These are phyloP conservation scores for Colletotrichum cuscutae DNA, from an alignment of 2,329 filamentous ascomycete genomes.

Conservation along the genomic window DNA sequence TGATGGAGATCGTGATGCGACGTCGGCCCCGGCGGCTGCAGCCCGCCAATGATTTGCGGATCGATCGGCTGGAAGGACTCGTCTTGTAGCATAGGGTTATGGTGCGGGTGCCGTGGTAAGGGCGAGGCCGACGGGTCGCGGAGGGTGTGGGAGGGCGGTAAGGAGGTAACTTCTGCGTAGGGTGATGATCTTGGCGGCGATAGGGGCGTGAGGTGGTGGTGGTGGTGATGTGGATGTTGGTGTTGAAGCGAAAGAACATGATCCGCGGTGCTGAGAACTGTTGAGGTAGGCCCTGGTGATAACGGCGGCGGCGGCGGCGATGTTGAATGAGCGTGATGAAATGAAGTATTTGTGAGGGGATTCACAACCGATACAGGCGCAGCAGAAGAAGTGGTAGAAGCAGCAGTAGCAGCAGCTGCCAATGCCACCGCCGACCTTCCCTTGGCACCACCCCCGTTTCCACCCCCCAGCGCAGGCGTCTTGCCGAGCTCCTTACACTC, in stretches of 20 bases:
- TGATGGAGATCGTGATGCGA: slow-evolving; percentile 36
- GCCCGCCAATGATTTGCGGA: slow-evolving; percentile 64
- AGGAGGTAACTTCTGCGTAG: slow-evolving; percentile 60
- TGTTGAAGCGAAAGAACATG: slow-evolving; percentile 35
- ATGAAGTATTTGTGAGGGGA: neutral
- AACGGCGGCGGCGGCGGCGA: slow-evolving; percentile 9
- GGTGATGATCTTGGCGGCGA: slow-evolving; percentile 43
- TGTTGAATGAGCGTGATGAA: slow-evolving; percentile 4
- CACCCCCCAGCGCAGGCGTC: slow-evolving; percentile 45
- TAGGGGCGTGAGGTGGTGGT: slow-evolving; percentile 40
- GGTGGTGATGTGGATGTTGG: neutral
- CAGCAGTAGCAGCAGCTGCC: slow-evolving; percentile 1
- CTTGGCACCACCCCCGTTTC: slow-evolving; percentile 17
- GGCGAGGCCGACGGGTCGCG: slow-evolving; percentile 41
- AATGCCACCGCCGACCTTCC: slow-evolving; percentile 8
- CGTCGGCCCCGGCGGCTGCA: slow-evolving; percentile 47
- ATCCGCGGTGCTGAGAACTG: slow-evolving; percentile 22
- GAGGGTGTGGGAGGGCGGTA: slow-evolving; percentile 51
- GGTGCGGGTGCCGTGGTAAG: slow-evolving; percentile 42
- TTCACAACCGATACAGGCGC: neutral
- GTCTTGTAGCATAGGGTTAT: slow-evolving; percentile 48
- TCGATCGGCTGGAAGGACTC: slow-evolving; percentile 64
- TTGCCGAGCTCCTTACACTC: slow-evolving; percentile 88
- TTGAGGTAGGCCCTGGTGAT: slow-evolving; percentile 11
- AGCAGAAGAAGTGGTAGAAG: neutral